These are phyloP conservation scores for Drechslerella coelobrocha DNA, from an alignment of 2,329 filamentous ascomycete species.

Conservation along the genomic window DNA sequence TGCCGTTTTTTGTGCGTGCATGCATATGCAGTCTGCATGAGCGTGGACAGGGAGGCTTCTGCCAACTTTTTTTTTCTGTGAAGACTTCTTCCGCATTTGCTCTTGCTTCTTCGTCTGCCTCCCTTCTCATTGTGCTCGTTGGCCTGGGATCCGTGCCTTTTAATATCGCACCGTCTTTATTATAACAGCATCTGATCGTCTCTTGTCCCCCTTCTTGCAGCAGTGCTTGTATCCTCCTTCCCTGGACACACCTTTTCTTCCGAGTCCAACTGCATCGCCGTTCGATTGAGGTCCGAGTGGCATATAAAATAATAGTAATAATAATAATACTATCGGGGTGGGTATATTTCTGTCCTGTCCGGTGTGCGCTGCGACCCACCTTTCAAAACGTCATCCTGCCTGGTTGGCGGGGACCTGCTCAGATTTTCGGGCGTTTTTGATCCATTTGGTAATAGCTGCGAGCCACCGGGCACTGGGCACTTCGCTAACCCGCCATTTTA, in stretches of 20 bases:
- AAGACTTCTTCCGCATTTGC: slow-evolving; percentile 46
- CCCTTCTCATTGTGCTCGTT: not conserved
- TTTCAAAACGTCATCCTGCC: slow-evolving; percentile 12
- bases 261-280: too few species aligned
- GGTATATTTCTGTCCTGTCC: too few species aligned
- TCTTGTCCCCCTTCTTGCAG: too few species aligned
- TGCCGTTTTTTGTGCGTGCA: slow-evolving; percentile 49
- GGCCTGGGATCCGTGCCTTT: slow-evolving; percentile 6
- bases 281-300: too few species aligned
- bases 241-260: too few species aligned
- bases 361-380: slow-evolving; percentile 14
- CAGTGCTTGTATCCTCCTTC: too few species aligned
- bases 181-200: too few species aligned
- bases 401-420: not conserved
- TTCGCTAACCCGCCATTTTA: slow-evolving; percentile 30
- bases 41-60: slow-evolving; percentile 8
- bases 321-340: too few species aligned
- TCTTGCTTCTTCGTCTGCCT: not conserved
- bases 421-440: slow-evolving; percentile 26
- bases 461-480: not conserved
- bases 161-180: too few species aligned
- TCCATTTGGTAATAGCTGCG: slow-evolving; percentile 17
- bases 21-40: slow-evolving; percentile 13
- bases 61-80: slow-evolving; percentile 37
- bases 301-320: too few species aligned